Conservation (phyloP, 306 rosid species). For the Prunus mira region DNA sequence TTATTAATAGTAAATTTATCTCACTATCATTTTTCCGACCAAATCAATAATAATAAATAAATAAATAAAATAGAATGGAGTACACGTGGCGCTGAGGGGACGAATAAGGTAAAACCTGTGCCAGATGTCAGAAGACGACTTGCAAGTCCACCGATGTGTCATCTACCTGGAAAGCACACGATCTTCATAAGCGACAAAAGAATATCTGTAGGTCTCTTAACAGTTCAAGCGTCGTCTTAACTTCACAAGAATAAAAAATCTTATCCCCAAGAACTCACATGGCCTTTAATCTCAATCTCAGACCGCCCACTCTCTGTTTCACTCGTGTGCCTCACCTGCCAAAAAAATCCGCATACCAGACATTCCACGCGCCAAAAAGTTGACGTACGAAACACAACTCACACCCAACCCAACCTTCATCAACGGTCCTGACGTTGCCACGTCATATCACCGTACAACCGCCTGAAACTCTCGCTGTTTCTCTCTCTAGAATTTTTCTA, state of each 20-base stretch:
- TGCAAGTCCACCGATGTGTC: background rate
- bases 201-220: background rate
- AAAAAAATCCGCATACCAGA: background rate
- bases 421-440: constrained; percentile 34
- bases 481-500: background rate
- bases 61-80: background rate
- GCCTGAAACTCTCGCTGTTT: background rate
- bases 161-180: background rate
- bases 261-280: constrained; percentile 1
- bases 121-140: background rate
- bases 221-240: background rate
- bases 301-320: background rate
- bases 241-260: background rate
- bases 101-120: background rate
- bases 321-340: background rate
- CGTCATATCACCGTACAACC: constrained; percentile 20
- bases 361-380: background rate
- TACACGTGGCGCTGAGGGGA: too few relatives aligned
- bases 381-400: background rate
- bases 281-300: background rate
- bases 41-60: background rate
- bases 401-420: constrained; percentile 1
- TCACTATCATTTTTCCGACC: too few relatives aligned
- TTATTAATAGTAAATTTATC: too few relatives aligned
- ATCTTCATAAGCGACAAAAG: background rate